Evolutionary conservation across 2,329 filamentous ascomycete genomes (phyloP), one percentile per base, ranked within the genome.

Genomic region (Coniella lustricola): DNA sequence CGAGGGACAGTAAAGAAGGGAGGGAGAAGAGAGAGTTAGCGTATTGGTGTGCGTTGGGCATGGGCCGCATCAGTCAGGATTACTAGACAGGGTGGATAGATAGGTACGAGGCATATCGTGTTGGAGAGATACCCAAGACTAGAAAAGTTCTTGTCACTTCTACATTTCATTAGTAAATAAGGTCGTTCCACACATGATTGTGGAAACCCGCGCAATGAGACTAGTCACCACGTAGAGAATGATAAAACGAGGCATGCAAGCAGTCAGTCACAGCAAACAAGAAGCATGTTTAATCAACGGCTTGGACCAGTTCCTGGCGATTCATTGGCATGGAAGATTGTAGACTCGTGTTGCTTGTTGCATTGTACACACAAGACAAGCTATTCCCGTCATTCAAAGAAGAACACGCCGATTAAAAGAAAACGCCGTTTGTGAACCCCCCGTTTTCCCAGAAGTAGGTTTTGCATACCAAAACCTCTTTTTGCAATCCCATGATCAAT

Each of bases 21-120:
- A 84, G 76, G 64, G 87, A 91, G 67, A 91, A 83, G 71, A 80
- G 86, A 60, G 93, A 97, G 63, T 70, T 97, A 66, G 90, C 90
- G 48, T 97, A 95, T 67, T 98, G 93, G 93, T 90, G 87, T 69
- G 90, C 95, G 17, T 72, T 97, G 32, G 91, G 91, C 3, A 79
- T 94, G 50, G 93, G 93, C 9, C 82, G 82, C 59, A 93, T 97
- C 60, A 78, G 70, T 56, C 72, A 74, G 61, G 67, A 72, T 48
- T 69, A 46, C 7, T 25, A 7, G 22, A 63, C 56, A 55, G 46
- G 29, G 4, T 10, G 38, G 9, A 38, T 54, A 55, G 44, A 21
- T 7, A 13, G 10, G n/a, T n/a, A n/a, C n/a, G n/a, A n/a, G 1
- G 14, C 9, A 25, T 7, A 21, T 42, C 20, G 33, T 16, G n/a